Evolutionary conservation across 139 green algal genomes (phyloP).

Genomic region (Micractinium sp.): DNA sequence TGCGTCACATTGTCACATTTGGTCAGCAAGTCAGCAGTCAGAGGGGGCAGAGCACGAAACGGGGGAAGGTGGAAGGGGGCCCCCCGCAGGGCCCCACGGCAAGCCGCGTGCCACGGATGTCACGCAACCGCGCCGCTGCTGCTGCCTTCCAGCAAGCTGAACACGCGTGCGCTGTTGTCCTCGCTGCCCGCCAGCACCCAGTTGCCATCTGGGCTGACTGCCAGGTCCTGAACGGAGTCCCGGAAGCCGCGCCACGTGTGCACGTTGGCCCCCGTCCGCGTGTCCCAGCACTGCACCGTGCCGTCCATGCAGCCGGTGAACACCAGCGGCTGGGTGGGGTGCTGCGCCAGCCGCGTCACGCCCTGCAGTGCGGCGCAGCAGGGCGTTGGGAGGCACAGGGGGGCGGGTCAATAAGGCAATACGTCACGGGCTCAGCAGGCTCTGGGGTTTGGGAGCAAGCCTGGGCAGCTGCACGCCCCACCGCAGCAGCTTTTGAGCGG

Average conservation of each 20-base stretch:
- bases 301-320: conserved; percentile 85
- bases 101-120: too few species aligned
- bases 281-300: conserved; percentile 79
- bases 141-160: conserved; percentile 34
- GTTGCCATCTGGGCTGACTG: conserved; percentile 65
- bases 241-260: conserved; percentile 63
- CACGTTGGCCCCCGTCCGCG: conserved; percentile 67
- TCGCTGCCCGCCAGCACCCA: conserved; percentile 77
- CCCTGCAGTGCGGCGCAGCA: conserved; percentile 32
- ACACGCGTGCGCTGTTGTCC: conserved; percentile 77
- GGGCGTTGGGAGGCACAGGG: background rate
- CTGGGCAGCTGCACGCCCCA: too few species aligned
- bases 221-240: conserved; percentile 74
- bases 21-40: too few species aligned
- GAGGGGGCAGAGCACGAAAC: too few species aligned
- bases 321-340: conserved; percentile 73
- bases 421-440: background rate
- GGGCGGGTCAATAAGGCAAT: too few species aligned
- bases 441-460: too few species aligned
- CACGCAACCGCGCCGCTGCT: background rate
- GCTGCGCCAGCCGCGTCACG: conserved; percentile 68
- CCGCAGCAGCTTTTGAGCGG: too few species aligned
- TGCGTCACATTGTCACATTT: too few species aligned
- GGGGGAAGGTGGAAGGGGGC: too few species aligned
- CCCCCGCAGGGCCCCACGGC: too few species aligned